A percentile compares a stretch with the other conserved stretches of the same genome.
phyloP scores from a whole-genome alignment of 768 basidiomycete species.

The Termitomyces heimii region DNA sequence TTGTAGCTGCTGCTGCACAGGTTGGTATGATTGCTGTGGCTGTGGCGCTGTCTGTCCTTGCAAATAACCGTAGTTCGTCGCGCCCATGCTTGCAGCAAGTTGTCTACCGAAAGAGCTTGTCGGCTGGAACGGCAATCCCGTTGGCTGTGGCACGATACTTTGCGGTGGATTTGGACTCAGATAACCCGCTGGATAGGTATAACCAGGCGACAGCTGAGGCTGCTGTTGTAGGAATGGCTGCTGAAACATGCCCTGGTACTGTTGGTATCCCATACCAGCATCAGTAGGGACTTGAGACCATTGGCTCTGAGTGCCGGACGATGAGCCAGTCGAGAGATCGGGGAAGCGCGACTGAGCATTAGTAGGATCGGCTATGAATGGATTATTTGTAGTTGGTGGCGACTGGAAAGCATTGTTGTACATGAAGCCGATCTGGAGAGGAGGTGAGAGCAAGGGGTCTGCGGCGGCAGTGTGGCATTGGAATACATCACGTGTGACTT shows the following conservation, averaged over 20 bases:
- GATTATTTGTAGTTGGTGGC: conserved; percentile 53
- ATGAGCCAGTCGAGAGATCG: conserved; percentile 37
- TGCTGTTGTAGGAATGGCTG: conserved; percentile 29
- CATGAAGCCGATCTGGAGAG: conserved; percentile 21
- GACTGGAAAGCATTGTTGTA: conserved; percentile 36
- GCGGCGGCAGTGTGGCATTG: background rate
- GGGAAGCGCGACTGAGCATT: conserved; percentile 55
- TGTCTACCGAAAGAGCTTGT: conserved; percentile 55
- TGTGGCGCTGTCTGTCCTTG: conserved; percentile 20
- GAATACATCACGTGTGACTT: conserved; percentile 11
- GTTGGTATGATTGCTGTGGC: conserved; percentile 28
- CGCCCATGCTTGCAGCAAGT: conserved; percentile 30
- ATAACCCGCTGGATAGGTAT: conserved; percentile 5
- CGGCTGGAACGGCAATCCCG: conserved; percentile 35
- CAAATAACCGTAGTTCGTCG: conserved; percentile 34
- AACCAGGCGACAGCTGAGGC: conserved; percentile 21
- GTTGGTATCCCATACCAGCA: conserved; percentile 22
- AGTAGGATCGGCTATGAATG: conserved; percentile 53
- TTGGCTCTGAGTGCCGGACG: conserved; percentile 26
- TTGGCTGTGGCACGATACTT: conserved; percentile 16
- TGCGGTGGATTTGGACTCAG: conserved; percentile 3
- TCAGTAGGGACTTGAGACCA: conserved; percentile 23
- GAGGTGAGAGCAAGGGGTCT: background rate
- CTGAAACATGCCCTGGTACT: conserved; percentile 25
- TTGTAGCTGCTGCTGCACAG: conserved; percentile 43